A percentile compares a stretch with the other conserved stretches of the same genome.
phyloP scores from a whole-genome alignment of 2,329 filamentous ascomycete genomes.

The Microsporum ferrugineum region DNA sequence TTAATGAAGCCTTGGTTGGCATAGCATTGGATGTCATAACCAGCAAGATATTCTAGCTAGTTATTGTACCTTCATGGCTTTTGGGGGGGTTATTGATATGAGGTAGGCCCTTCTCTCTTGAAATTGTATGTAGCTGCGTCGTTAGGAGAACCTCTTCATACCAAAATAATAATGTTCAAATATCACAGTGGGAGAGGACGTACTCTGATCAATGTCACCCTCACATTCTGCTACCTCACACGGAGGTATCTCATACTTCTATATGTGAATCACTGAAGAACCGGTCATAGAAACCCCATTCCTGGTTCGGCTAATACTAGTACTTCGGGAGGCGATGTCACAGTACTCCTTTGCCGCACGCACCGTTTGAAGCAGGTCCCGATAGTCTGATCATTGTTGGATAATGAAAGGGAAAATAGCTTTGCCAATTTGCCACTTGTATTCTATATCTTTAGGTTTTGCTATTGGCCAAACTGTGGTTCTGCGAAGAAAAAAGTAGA shows the following conservation, averaged over 20 bases:
- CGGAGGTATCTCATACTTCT: not conserved
- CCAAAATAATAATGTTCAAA: not conserved
- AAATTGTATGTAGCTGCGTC: not conserved
- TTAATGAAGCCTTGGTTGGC: not conserved
- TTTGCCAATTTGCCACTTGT: not conserved
- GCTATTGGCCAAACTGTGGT: not conserved
- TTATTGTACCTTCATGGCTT: not conserved
- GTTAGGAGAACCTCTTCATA: not conserved
- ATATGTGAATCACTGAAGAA: not conserved
- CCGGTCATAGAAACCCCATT: not conserved
- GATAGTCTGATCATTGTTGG: not conserved
- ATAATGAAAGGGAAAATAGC: not conserved
- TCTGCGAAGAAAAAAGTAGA: not conserved
- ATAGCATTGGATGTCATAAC: not conserved
- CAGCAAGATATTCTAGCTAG: not conserved
- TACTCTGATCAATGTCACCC: not conserved
- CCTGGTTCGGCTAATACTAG: not conserved
- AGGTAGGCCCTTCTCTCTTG: not conserved
- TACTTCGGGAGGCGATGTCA: not conserved
- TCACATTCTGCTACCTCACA: too few relatives aligned
- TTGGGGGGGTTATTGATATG: not conserved
- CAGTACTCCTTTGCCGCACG: not conserved
- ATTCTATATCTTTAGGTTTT: conserved; percentile 2
- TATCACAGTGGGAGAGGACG: not conserved
- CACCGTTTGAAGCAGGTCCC: not conserved